These are phyloP conservation scores for Rhizopogon vinicolor DNA, from an alignment of 768 basidiomycete species.

Conservation along the genomic window DNA sequence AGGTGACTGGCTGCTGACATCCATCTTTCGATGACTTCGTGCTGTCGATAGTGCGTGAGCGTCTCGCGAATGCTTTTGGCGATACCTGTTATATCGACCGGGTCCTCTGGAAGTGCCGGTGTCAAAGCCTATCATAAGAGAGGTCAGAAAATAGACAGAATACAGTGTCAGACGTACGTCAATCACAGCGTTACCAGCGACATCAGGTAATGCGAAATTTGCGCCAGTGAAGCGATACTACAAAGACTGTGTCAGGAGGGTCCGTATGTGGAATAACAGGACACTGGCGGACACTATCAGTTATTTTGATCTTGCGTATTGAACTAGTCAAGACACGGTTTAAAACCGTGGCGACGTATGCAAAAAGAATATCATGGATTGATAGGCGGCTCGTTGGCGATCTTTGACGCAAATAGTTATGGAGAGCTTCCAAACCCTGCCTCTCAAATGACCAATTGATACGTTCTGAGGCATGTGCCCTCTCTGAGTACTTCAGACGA, in stretches of 20 bases:
- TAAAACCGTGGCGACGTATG: conserved; percentile 20
- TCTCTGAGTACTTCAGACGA: conserved; percentile 7
- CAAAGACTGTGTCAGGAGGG: neutral
- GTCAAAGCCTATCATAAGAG: conserved; percentile 4
- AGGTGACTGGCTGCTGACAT: conserved; percentile 10
- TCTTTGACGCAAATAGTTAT: conserved; percentile 4
- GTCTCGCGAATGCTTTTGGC: conserved; percentile 13
- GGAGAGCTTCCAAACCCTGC: conserved; percentile 11
- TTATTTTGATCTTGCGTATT: conserved; percentile 21
- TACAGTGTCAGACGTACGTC: conserved; percentile 8
- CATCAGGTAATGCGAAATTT: conserved; percentile 13
- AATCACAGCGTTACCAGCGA: conserved; percentile 16
- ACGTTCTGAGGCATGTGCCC: conserved; percentile 6
- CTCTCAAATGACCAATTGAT: conserved; percentile 12
- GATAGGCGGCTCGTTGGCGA: conserved; percentile 7
- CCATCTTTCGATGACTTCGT: conserved; percentile 13
- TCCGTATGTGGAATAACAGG: neutral
- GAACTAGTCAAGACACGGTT: conserved; percentile 8
- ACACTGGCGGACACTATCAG: conserved; percentile 17
- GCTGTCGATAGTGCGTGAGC: conserved; percentile 9
- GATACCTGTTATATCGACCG: conserved; percentile 12
- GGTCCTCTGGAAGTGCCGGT: conserved; percentile 5
- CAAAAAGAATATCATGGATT: conserved; percentile 26
- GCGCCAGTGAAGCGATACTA: conserved; percentile 17
- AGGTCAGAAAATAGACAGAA: neutral